phyloP scores from a whole-genome alignment of 2,329 filamentous ascomycete species.

The Cercospora nicotianae region DNA sequence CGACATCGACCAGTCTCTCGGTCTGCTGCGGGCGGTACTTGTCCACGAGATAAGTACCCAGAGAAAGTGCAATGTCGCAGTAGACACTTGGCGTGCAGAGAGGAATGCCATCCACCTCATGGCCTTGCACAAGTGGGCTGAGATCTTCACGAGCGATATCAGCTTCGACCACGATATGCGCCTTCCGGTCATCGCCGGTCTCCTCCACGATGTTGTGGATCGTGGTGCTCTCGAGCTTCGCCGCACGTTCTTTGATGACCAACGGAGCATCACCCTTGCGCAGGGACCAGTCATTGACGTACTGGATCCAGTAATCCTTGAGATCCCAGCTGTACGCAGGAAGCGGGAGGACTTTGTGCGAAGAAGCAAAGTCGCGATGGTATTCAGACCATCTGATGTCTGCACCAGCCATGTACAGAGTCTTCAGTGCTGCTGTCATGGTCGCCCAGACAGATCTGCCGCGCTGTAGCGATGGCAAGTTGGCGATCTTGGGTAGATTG shows the following conservation, averaged over 20 bases:
- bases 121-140: conserved; percentile 43
- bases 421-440: not conserved
- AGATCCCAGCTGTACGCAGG: not conserved
- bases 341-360: not conserved
- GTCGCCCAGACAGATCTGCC: not conserved
- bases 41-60: conserved; percentile 32
- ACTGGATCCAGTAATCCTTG: not conserved
- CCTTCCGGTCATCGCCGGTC: not conserved
- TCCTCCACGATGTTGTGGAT: conserved; percentile 15
- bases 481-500: not conserved
- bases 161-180: conserved; percentile 40
- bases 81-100: conserved; percentile 42
- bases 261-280: not conserved
- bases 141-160: conserved; percentile 46
- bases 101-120: conserved; percentile 48
- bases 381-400: not conserved
- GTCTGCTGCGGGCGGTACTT: not conserved
- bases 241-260: not conserved
- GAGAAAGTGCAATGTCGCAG: conserved; percentile 38
- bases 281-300: not conserved
- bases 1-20: not conserved
- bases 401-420: not conserved
- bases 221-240: conserved; percentile 16
- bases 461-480: conserved; percentile 33
- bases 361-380: not conserved